Percentiles rank a stretch among this genome's conserved stretches.
Evolutionary conservation across 2,329 filamentous ascomycete species (phyloP).

Genomic region (Furcasterigmium sp.): DNA sequence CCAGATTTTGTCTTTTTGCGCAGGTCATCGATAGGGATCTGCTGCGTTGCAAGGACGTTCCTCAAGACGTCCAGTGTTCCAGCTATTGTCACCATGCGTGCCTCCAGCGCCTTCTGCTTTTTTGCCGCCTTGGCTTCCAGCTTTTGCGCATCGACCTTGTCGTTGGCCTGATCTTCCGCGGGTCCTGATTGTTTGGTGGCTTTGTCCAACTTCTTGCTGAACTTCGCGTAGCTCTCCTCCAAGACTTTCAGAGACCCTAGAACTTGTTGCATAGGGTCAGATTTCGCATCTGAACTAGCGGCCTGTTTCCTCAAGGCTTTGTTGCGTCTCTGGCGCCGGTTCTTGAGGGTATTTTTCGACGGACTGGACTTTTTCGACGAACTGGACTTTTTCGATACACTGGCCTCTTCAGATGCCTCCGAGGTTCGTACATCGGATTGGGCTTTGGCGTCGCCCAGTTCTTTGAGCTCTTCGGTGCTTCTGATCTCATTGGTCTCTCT

Average conservation of each 20-base stretch:
- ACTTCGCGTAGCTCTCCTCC: conserved; percentile 5
- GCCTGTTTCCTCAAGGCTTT: conserved; percentile 8
- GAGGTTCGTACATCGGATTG: too few relatives aligned
- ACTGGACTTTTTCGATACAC: too few relatives aligned
- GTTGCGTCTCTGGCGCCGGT: not conserved
- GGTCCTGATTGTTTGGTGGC: not conserved
- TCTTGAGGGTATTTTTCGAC: not conserved
- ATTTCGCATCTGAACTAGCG: not conserved
- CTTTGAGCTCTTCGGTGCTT: too few relatives aligned
- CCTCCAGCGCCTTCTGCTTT: too few relatives aligned
- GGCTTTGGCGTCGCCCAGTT: too few relatives aligned
- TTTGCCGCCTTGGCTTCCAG: too few relatives aligned
- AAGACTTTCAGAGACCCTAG: conserved; percentile 5
- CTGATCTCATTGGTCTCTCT: too few relatives aligned
- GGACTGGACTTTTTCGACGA: conserved; percentile 8
- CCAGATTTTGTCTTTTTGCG: conserved; percentile 2
- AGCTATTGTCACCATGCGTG: conserved; percentile 19
- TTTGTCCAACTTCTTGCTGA: conserved; percentile 5
- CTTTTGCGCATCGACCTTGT: conserved; percentile 2
- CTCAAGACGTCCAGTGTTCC: conserved; percentile 30
- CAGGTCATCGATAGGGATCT: conserved; percentile 10
- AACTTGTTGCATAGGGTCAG: conserved; percentile 7
- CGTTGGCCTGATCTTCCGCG: not conserved
- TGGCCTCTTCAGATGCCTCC: too few relatives aligned
- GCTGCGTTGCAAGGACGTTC: conserved; percentile 26